A percentile compares a stretch with the other conserved stretches of the same genome.
phyloP scores from a whole-genome alignment of 2,329 filamentous ascomycete genomes.

The Colletotrichum spinosum region DNA sequence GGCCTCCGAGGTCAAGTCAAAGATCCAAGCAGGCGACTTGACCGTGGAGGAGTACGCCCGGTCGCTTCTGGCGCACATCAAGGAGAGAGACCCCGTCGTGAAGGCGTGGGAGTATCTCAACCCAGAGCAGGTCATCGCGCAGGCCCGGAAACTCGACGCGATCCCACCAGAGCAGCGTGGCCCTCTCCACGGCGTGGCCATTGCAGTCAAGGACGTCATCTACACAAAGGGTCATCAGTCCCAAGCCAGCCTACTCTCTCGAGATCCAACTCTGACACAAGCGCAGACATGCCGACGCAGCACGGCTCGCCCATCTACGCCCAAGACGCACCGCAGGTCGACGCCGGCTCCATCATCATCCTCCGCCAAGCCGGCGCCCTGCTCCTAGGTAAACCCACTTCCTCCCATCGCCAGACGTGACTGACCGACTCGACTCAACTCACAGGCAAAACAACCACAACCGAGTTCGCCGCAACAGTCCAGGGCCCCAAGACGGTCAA shows the following conservation, averaged over 20 bases:
- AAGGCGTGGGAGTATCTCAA: slow-evolving; percentile 64
- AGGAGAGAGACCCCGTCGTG: slow-evolving; percentile 55
- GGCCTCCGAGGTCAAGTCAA: slow-evolving; percentile 53
- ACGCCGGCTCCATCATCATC: slow-evolving; percentile 63
- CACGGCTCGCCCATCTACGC: slow-evolving; percentile 67
- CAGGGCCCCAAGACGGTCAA: slow-evolving; percentile 67
- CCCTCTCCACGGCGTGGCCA: slow-evolving; percentile 66
- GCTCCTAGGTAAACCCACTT: slow-evolving; percentile 55
- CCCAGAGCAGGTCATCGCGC: slow-evolving; percentile 57
- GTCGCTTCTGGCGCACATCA: slow-evolving; percentile 59
- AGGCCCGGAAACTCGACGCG: slow-evolving; percentile 62
- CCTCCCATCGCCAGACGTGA: no score
- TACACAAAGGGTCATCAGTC: slow-evolving; percentile 59
- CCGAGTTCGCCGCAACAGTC: slow-evolving; percentile 71
- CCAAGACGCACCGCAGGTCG: slow-evolving; percentile 56
- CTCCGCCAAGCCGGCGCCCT: slow-evolving; percentile 67
- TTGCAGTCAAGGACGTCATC: slow-evolving; percentile 73
- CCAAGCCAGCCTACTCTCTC: no score
- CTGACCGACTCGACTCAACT: background rate
- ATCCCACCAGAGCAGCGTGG: slow-evolving; percentile 61
- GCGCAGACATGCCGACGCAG: slow-evolving; percentile 66
- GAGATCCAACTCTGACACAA: slow-evolving; percentile 1
- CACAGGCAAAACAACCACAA: slow-evolving; percentile 61
- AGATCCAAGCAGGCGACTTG: slow-evolving; percentile 53
- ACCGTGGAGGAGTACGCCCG: slow-evolving; percentile 62